Base-by-base conservation (phyloP, 306 rosid genomes). In the Medicago arabica region DNA sequence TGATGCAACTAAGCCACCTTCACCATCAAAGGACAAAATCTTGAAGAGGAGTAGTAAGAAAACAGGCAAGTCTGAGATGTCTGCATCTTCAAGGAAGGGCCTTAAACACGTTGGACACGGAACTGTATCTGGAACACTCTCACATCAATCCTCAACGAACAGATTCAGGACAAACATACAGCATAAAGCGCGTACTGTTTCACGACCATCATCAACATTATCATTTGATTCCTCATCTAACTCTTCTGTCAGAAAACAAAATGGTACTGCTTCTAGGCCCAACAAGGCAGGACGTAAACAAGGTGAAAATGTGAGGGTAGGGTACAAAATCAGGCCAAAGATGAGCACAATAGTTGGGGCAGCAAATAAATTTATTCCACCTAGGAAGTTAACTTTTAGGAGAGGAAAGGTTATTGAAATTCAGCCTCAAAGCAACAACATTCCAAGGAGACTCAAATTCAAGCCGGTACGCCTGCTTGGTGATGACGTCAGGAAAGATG, bases 381-480 rank as follows among this genome's bases (percentile, higher is more conserved):
- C 87, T n/a, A 44, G 67, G 71, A 88, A 83, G 78, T 57, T 91
- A 78, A 82, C 71, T 64, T 89, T 93, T 75, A 82, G 83, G 80
- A 88, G 89, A 81, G 97, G 94, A 49, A 87, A 77, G 75, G 80
- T 86, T 81, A 62, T 91, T 19, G 97, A 91, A 67, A 60, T 83
- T 79, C 88, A 86, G 80, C 77, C 90, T 25, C 89, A 84, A 67
- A 81, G 6, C 67, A 71, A 79, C 85, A 86, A 7, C 74, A 7
- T 82, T 74, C 73, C 90, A 41, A 81, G 88, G 80, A 88, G 90
- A 77, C 97, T 91, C 82, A 89, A 88, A 81, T 93, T 93, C 83
- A 81, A 77, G 85, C 85, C 86, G 66, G 88, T 44, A 23, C 84
- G 84, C 54, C 53, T 55, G 43, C 81, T 80, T 1, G 66, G 79